Evolutionary conservation across 139 green algal genomes (phyloP).

Genomic region (Volvox reticuliferus): DNA sequence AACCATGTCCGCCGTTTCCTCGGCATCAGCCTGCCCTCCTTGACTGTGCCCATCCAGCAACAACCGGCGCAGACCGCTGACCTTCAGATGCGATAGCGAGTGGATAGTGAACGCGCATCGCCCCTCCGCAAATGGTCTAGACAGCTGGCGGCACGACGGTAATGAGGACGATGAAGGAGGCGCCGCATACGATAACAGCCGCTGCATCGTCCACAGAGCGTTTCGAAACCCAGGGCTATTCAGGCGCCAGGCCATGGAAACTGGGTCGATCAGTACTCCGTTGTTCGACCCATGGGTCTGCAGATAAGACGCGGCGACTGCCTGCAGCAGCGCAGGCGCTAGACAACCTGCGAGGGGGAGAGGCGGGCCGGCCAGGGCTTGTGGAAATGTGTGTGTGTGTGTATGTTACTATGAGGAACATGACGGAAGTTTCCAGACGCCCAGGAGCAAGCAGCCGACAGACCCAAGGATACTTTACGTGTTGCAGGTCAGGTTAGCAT

Average conservation of each 20-base stretch:
- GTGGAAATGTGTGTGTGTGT: too few species aligned
- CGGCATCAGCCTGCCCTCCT: too few species aligned
- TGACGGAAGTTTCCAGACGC: too few species aligned
- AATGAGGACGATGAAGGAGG: not conserved
- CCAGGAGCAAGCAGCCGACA: too few species aligned
- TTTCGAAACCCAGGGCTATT: not conserved
- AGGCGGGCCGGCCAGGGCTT: not conserved
- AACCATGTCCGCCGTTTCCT: too few species aligned
- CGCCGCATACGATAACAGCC: conserved; percentile 20
- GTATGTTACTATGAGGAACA: too few species aligned
- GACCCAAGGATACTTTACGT: too few species aligned
- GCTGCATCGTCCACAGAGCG: conserved; percentile 41
- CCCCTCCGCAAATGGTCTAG: conserved; percentile 17
- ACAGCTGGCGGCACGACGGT: not conserved
- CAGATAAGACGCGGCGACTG: conserved; percentile 15
- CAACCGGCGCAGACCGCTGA: not conserved
- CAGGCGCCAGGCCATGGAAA: conserved; percentile 1
- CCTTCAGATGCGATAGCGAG: conserved; percentile 13
- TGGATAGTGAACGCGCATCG: conserved; percentile 35
- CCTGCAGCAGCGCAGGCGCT: conserved; percentile 23
- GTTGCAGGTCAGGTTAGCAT: too few species aligned
- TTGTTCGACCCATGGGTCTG: conserved; percentile 23
- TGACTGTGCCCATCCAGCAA: too few species aligned
- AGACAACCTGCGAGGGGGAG: conserved; percentile 2
- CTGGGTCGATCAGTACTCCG: conserved; percentile 19